Evolutionary conservation across 1,284 basidiomycete species (phyloP), one percentile per base, ranked within the genome.

Genomic region (Sporisorium iseilematis-ciliati): DNA sequence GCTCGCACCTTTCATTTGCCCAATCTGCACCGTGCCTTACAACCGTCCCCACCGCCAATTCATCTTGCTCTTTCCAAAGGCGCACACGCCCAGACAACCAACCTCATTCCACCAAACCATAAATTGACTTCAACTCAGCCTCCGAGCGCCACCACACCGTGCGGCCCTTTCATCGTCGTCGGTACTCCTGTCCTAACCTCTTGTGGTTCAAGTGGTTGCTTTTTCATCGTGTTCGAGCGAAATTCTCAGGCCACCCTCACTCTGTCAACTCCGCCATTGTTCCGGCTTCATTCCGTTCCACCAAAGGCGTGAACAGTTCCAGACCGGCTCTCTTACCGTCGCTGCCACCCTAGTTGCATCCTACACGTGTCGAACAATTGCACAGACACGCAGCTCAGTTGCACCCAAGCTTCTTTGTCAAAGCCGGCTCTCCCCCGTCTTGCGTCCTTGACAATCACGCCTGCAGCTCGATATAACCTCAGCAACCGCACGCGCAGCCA

Each of bases 41-140:
- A 48, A 48, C 46, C 26, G 46, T 48, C 46, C 46, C 35, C 35
- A 38, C 35, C 46, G n/a, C 46, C 46, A 29, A 8, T 48, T 48
- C 46, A 48, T 48, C 46, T 26, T 29, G 45, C 4, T 26, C n/a
- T 25, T 26, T 25, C 35, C 14, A 16, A 16, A 14, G 23, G 45
- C 45, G 45, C 45, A 25, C 23, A 42, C 41, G 41, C 41, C 41
- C 41, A 42, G 41, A 18, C 41, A 42, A 25, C 45, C 23, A 38
- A 38, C 5, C 45, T 26, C 45, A 46, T 46, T 25, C 23, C 23
- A 20, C 29, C 18, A n/a, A 29, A 8, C 18, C 26, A 7, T 29
- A 31, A 29, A 16, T 20, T 10, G 18, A n/a, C 21, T 48, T n/a
- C 18, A n/a, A 18, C 29, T 48, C 26, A 48, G 31, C 14, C 25